A percentile compares a stretch with the other conserved stretches of the same genome.
Conservation (phyloP, 345 rosid genomes). For the Aethionema arabicum region DNA sequence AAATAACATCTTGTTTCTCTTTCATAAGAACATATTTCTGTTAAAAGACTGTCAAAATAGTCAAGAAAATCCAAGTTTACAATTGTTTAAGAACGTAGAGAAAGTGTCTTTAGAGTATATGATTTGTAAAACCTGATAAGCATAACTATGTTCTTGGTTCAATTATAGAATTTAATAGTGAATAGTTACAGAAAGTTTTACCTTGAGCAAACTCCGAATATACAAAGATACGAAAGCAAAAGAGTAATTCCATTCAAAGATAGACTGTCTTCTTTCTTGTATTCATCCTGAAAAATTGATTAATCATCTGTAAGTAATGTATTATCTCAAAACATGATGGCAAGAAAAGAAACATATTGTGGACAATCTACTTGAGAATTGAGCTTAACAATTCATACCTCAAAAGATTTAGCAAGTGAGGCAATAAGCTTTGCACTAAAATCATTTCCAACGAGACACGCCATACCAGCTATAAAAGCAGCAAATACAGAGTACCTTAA, state of each 20-base stretch:
- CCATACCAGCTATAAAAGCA: constrained; percentile 89
- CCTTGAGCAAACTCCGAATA: constrained; percentile 91
- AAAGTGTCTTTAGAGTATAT: neutral
- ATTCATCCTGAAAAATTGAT: constrained; percentile 59
- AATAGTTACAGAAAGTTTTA: constrained; percentile 31
- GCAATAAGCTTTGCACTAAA: constrained; percentile 87
- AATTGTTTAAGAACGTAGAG: no score
- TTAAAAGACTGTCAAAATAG: neutral
- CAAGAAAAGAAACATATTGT: constrained; percentile 8
- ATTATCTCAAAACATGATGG: constrained; percentile 6
- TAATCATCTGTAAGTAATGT: neutral
- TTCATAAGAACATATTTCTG: neutral
- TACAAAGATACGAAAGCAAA: constrained; percentile 66
- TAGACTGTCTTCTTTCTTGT: constrained; percentile 69
- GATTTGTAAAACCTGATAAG: constrained; percentile 1
- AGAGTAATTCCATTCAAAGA: constrained; percentile 82
- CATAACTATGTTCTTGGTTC: neutral
- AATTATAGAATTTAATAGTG: constrained; percentile 4
- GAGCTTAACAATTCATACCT: constrained; percentile 45
- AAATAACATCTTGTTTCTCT: constrained; percentile 1
- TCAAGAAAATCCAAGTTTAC: neutral
- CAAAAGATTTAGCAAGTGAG: constrained; percentile 69
- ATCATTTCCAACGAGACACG: constrained; percentile 77
- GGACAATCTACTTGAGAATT: neutral
- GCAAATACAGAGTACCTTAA: constrained; percentile 85